Conservation (phyloP, 2,329 filamentous ascomycete species). For the Lachnellula cervina region DNA sequence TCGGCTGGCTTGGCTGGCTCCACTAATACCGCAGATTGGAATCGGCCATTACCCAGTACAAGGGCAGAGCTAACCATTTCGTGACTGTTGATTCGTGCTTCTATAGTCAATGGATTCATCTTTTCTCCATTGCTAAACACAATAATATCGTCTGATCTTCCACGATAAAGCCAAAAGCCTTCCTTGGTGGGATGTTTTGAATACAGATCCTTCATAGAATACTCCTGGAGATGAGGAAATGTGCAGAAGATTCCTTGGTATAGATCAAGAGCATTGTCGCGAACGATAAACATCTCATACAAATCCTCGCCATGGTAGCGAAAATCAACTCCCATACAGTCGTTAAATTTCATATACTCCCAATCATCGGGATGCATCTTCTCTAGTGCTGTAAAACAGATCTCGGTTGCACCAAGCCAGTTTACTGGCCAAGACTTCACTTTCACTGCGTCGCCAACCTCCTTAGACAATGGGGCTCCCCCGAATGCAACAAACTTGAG, state of each 20-base stretch:
- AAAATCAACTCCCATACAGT: not conserved
- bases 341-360: not conserved
- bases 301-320: not conserved
- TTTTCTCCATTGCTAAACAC: conserved; percentile 42
- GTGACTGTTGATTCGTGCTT: conserved; percentile 33
- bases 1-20: conserved; percentile 9
- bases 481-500: too few species aligned
- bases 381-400: too few species aligned
- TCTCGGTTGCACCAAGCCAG: too few species aligned
- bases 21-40: conserved; percentile 22
- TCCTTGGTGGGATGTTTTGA: conserved; percentile 34
- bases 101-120: conserved; percentile 31
- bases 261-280: not conserved
- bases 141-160: conserved; percentile 39
- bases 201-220: conserved; percentile 36
- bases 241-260: conserved; percentile 28
- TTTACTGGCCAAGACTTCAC: too few species aligned
- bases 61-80: conserved; percentile 31
- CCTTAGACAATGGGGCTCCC: too few species aligned
- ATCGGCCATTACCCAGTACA: not conserved
- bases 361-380: not conserved
- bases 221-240: conserved; percentile 33
- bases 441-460: too few species aligned
- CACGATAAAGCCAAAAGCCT: conserved; percentile 33
- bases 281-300: not conserved